These are phyloP conservation scores for Zasmidium cellare DNA, from an alignment of 2,329 filamentous ascomycete species.

Conservation along the genomic window DNA sequence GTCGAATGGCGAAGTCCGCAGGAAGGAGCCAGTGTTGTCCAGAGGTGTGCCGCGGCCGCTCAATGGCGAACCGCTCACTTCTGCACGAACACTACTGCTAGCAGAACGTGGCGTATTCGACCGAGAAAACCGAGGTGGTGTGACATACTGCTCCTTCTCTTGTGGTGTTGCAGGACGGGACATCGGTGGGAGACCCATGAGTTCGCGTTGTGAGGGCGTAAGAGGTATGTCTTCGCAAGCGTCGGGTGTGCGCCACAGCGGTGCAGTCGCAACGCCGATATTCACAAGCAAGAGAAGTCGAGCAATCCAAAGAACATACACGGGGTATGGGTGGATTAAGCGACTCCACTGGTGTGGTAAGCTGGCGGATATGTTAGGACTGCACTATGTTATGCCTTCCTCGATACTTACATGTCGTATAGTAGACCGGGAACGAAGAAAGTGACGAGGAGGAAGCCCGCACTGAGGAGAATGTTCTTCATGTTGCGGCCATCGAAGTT, in stretches of 20 bases:
- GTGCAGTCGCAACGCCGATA: constrained; percentile 68
- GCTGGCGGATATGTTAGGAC: background rate
- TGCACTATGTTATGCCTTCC: background rate
- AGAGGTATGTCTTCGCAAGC: constrained; percentile 85
- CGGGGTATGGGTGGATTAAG: constrained; percentile 24
- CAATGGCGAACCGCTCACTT: constrained; percentile 55
- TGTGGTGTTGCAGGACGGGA: constrained; percentile 63
- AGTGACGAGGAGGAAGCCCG: constrained; percentile 53
- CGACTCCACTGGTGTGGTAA: constrained; percentile 17
- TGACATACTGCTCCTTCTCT: constrained; percentile 72
- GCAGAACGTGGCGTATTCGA: constrained; percentile 68
- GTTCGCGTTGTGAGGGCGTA: constrained; percentile 80
- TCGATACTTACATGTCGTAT: constrained; percentile 19
- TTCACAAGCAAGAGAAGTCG: constrained; percentile 62
- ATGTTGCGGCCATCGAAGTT: constrained; percentile 79
- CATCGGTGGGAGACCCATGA: constrained; percentile 76
- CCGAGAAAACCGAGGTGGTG: constrained; percentile 81
- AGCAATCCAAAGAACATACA: constrained; percentile 47
- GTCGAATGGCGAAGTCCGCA: constrained; percentile 18
- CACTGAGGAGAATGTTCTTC: constrained; percentile 68
- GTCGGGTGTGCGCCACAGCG: constrained; percentile 71
- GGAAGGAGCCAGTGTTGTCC: constrained; percentile 12
- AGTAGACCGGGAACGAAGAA: constrained; percentile 48
- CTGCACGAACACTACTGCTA: constrained; percentile 42
- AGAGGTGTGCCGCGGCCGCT: constrained; percentile 51